Evolutionary conservation across 306 rosid genomes (phyloP).

Genomic region (Crotalaria pallida): DNA sequence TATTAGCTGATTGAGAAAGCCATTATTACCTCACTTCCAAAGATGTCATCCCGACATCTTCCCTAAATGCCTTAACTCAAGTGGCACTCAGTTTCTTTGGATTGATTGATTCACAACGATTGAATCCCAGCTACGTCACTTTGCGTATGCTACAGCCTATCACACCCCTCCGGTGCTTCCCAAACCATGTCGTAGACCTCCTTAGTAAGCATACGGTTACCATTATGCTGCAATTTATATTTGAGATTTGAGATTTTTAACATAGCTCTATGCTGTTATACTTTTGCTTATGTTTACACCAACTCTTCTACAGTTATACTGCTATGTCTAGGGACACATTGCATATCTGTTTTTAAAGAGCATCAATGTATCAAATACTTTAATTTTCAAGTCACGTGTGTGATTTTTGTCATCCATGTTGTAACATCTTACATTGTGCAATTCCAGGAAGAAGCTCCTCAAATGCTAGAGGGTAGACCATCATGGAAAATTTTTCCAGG

Average conservation of each 20-base stretch:
- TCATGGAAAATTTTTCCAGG: slow-evolving; percentile 60
- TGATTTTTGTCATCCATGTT: neutral
- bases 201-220: neutral
- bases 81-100: neutral
- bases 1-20: neutral
- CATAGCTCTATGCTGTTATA: neutral
- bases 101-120: neutral
- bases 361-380: slow-evolving; percentile 1
- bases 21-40: neutral
- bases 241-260: neutral
- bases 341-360: slow-evolving; percentile 2
- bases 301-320: neutral
- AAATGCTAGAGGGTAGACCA: slow-evolving; percentile 34
- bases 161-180: neutral
- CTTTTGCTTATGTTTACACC: slow-evolving; percentile 9
- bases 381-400: neutral
- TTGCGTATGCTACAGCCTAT: neutral
- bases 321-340: neutral
- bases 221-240: neutral
- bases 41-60: neutral
- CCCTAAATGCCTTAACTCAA: neutral
- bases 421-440: slow-evolving; percentile 21
- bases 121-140: neutral
- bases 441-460: slow-evolving; percentile 57
- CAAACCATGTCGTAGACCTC: neutral